A percentile compares a stretch with the other conserved stretches of the same genome.
Evolutionary conservation across 169 alveolate genomes (phyloP).

Genomic region (Plasmodium vivax): DNA sequence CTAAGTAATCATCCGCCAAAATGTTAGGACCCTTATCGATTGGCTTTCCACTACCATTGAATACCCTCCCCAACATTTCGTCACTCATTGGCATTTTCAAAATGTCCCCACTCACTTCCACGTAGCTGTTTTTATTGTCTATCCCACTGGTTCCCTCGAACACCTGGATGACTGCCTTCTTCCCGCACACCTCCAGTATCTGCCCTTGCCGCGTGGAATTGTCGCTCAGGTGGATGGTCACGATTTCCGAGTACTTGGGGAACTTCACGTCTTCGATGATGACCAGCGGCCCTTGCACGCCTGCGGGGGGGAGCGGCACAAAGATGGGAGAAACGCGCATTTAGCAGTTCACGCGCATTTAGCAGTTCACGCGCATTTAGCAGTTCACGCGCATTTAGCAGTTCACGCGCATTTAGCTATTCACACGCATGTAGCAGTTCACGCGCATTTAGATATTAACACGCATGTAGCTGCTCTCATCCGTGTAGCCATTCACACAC

Average conservation of each 20-base stretch:
- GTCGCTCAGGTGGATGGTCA: conserved; percentile 97
- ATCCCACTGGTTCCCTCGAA: conserved; percentile 99
- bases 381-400: background rate
- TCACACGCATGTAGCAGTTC: background rate
- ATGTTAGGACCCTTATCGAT: conserved; percentile 99
- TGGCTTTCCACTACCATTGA: conserved; percentile 99
- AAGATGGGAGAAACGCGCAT: too few species aligned
- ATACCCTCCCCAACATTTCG: conserved; percentile 99
- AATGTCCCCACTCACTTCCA: conserved; percentile 99
- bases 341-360: too few species aligned
- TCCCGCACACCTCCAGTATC: conserved; percentile 97
- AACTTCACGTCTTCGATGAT: conserved; percentile 98
- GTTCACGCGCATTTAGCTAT: conserved; percentile 70
- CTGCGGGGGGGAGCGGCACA: conserved; percentile 58
- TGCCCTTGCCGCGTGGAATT: conserved; percentile 98
- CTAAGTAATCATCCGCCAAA: conserved; percentile 97
- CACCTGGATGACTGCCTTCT: conserved; percentile 98
- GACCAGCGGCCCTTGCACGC: conserved; percentile 99
- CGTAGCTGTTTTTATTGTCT: conserved; percentile 96
- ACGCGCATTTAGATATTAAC: too few species aligned
- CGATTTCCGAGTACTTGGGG: conserved; percentile 99
- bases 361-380: background rate
- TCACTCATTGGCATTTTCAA: conserved; percentile 98
- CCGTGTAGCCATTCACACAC: too few species aligned
- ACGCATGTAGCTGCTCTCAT: too few species aligned